Evolutionary conservation across 306 rosid species (phyloP).

Genomic region (Lathyrus sativus): DNA sequence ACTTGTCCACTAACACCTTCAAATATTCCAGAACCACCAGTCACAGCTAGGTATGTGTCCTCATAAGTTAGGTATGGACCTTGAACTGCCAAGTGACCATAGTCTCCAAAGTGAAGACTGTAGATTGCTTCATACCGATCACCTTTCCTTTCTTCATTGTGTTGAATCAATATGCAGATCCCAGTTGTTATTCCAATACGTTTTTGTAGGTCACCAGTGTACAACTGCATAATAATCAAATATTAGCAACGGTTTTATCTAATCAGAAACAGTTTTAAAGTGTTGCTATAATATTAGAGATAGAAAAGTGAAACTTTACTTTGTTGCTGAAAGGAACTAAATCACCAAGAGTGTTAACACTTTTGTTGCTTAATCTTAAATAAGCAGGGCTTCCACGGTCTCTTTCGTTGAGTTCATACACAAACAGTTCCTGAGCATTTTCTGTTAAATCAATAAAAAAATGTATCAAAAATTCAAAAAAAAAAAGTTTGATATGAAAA

Average conservation of each 20-base stretch:
- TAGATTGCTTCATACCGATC: constrained; percentile 63
- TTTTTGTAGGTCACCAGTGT: constrained; percentile 56
- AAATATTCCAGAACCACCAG: constrained; percentile 70
- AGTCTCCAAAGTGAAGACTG: constrained; percentile 68
- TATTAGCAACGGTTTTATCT: not conserved
- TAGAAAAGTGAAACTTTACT: constrained; percentile 40
- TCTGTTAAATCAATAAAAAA: constrained; percentile 38
- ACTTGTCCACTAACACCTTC: constrained; percentile 63
- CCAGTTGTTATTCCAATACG: constrained; percentile 67
- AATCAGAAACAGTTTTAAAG: not conserved
- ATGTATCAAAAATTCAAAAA: constrained; percentile 3
- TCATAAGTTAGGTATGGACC: constrained; percentile 61
- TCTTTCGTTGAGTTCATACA: constrained; percentile 68
- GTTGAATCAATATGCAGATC: constrained; percentile 53
- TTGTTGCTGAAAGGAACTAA: constrained; percentile 71
- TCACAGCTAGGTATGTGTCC: constrained; percentile 57
- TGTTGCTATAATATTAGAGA: too few species aligned
- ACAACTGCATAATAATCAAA: constrained; percentile 40
- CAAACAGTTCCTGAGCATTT: constrained; percentile 56
- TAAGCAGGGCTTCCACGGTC: constrained; percentile 75
- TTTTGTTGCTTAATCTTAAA: constrained; percentile 60
- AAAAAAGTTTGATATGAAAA: not conserved
- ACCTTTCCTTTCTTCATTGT: constrained; percentile 54
- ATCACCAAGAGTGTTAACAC: constrained; percentile 64
- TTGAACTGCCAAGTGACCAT: constrained; percentile 64